Evolutionary conservation across 2,329 filamentous ascomycete species (phyloP).

Genomic region (Mollisia scopiformis): DNA sequence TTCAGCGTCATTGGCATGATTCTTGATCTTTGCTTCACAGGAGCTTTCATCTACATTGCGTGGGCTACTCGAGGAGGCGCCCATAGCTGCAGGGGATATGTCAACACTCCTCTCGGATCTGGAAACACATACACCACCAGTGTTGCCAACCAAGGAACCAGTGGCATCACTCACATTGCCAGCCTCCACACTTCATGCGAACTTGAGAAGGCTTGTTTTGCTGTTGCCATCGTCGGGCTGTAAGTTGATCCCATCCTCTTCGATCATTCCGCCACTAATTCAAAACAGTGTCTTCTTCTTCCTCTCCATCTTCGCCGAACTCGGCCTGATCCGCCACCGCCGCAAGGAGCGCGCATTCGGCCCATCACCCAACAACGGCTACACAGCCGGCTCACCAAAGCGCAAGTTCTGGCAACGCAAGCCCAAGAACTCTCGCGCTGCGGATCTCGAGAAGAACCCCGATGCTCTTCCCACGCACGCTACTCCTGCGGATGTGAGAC

Average conservation of each 20-base stretch:
- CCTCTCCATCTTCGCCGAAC: conserved; percentile 69
- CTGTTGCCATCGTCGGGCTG: conserved; percentile 78
- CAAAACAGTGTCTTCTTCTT: conserved; percentile 69
- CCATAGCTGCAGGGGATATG: conserved; percentile 63
- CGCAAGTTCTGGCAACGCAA: conserved; percentile 39
- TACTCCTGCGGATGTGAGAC: conserved; percentile 40
- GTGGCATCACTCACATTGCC: conserved; percentile 43
- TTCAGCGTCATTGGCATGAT: conserved; percentile 75
- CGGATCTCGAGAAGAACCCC: conserved; percentile 29
- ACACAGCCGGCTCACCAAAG: conserved; percentile 61
- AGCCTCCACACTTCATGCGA: conserved; percentile 66
- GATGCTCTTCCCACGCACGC: conserved; percentile 43
- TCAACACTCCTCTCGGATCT: conserved; percentile 70
- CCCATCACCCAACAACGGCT: conserved; percentile 66
- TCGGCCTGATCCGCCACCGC: conserved; percentile 70
- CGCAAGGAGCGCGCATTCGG: conserved; percentile 75
- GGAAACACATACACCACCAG: conserved; percentile 52
- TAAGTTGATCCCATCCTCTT: conserved; percentile 46
- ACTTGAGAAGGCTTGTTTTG: conserved; percentile 76
- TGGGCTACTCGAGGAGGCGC: conserved; percentile 72
- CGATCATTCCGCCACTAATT: conserved; percentile 9
- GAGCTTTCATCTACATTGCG: conserved; percentile 81
- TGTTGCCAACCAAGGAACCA: conserved; percentile 46
- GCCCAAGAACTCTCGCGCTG: conserved; percentile 17
- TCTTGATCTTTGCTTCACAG: conserved; percentile 77